Base-by-base conservation (phyloP, 345 rosid genomes). In the Acer negundo region DNA sequence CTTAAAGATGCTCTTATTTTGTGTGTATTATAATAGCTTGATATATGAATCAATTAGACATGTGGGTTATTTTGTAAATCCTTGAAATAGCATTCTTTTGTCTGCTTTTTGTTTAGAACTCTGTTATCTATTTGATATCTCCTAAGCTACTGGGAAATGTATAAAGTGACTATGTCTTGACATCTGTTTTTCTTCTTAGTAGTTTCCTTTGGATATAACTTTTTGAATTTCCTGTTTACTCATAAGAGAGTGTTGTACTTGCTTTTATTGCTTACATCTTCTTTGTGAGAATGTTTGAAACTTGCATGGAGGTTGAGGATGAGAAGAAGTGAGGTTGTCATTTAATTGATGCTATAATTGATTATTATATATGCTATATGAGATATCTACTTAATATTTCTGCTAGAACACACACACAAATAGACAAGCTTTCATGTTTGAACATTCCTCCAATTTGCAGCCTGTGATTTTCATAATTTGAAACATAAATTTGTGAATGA, bases 81-180 rank as follows among this genome's bases (percentile, higher is more conserved):
- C 31, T 44, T 44, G 49, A 42, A 42, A 22, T 19, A 23, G 61
- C 38, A 10, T 61, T 70, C 24, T 28, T 38, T 13, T 20, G 4
- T 44, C 55, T 62, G 10, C 15, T 40, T 73, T 73, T 22, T n/a
- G 55, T 42, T 59, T 35, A 35, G 35, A 56, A 56, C 8, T 62
- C 66, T 31, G 51, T 38, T 72, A 5, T 58, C 26, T 46, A 35
- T 35, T 72, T 56, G 75, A 71, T 53, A 44, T 67, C 31, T 71
- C 15, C 49, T 69, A 58, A 44, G 59, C 73, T 69, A 10, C 53
- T 22, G 8, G 24, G 58, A 69, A 69, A 49, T 47, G 26, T 47
- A 13, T 40, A 46, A 69, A 69, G 10, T 69, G 31, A 23, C 16
- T n/a, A 24, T 49, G 15, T 15, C 49, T 46, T 46, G 49, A 46